These are phyloP conservation scores for Ophiostoma pallidulum DNA, from an alignment of 2,329 filamentous ascomycete genomes.

Conservation along the genomic window DNA sequence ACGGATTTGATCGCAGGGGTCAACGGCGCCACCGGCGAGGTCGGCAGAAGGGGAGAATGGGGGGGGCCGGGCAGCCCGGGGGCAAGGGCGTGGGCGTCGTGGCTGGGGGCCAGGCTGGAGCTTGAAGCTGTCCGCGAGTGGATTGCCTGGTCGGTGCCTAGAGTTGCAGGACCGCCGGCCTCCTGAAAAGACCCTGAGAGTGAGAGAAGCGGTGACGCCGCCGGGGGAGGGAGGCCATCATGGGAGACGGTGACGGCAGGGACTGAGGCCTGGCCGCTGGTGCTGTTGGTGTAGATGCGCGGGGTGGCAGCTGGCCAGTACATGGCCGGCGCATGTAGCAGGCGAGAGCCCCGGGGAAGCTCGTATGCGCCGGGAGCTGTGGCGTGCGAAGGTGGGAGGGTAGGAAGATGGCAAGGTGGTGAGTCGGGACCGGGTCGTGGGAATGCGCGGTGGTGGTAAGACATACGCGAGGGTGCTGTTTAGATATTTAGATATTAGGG, in stretches of 20 bases:
- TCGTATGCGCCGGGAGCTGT: constrained; percentile 23
- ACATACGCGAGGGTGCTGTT: no score
- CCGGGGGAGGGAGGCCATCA: constrained; percentile 44
- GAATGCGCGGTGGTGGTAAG: no score
- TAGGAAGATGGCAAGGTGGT: no score
- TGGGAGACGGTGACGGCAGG: constrained; percentile 45
- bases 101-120: constrained; percentile 19
- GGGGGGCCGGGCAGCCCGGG: constrained; percentile 26
- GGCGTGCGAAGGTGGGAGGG: no score
- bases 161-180: constrained; percentile 19
- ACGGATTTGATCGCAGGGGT: constrained; percentile 51
- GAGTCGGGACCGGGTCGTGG: no score
- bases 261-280: constrained; percentile 48
- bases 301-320: constrained; percentile 87
- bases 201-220: constrained; percentile 13
- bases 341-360: constrained; percentile 23
- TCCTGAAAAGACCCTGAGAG: not conserved
- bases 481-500: no score
- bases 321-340: constrained; percentile 45
- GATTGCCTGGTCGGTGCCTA: constrained; percentile 6
- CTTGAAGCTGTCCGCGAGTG: constrained; percentile 17
- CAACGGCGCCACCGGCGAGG: constrained; percentile 44
- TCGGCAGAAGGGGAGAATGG: constrained; percentile 26
- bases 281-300: constrained; percentile 71
- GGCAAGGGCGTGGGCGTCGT: constrained; percentile 28